phyloP scores from a whole-genome alignment of 495 filamentous ascomycete genomes.

The Trichocladium uniseriatum region DNA sequence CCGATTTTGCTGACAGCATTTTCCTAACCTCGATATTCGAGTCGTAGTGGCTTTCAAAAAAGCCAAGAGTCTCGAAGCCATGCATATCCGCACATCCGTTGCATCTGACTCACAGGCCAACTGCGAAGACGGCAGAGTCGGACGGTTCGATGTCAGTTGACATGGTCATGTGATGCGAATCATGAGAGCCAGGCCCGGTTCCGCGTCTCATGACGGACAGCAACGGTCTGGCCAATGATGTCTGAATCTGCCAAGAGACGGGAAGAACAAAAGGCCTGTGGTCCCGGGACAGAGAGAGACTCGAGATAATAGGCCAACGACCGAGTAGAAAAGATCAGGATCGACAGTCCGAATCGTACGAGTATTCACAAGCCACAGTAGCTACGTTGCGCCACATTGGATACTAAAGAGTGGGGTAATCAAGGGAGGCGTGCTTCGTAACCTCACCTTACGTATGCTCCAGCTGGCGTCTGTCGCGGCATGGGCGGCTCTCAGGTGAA shows the following conservation, averaged over 20 bases:
- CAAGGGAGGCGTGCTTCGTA: no score
- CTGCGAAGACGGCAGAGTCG: background rate
- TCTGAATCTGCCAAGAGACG: no score
- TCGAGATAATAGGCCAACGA: no score
- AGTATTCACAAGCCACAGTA: background rate
- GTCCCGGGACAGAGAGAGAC: no score
- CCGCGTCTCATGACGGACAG: background rate
- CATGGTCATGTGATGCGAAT: slow-evolving; percentile 2
- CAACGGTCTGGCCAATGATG: background rate
- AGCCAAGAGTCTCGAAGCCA: no score
- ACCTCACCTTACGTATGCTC: background rate
- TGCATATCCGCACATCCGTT: no score
- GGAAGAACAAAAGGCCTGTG: background rate
- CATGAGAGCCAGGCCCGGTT: background rate
- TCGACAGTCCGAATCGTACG: no score
- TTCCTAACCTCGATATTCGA: no score
- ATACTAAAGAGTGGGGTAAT: no score
- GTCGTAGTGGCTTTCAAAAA: no score
- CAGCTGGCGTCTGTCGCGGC: background rate
- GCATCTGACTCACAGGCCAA: background rate
- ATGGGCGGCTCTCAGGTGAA: background rate
- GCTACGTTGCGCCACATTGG: background rate
- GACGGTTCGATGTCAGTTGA: slow-evolving; percentile 1
- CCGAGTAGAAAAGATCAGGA: no score
- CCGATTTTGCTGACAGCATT: background rate